These are phyloP conservation scores for Ricinus communis DNA, from an alignment of 345 rosid species.

Conservation along the genomic window DNA sequence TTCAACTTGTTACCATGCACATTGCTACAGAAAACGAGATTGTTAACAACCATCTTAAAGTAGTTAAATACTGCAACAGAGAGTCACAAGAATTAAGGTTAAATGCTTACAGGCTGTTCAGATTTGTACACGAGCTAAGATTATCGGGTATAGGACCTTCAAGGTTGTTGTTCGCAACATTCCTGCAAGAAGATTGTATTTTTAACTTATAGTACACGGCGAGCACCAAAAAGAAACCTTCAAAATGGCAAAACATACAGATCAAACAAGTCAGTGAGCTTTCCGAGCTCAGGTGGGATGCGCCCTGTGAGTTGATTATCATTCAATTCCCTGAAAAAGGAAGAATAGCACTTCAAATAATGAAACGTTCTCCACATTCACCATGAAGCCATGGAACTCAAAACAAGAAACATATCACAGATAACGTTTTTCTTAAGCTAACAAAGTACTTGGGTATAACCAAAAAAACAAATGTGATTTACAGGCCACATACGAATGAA, in stretches of 20 bases:
- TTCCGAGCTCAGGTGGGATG: constrained; percentile 91
- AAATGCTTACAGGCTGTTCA: constrained; percentile 78
- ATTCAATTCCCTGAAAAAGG: constrained; percentile 74
- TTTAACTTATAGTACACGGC: not conserved
- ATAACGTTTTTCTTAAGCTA: not conserved
- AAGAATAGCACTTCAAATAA: not conserved
- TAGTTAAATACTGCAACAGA: not conserved
- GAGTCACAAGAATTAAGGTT: not conserved
- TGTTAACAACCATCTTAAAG: constrained; percentile 10
- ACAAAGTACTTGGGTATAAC: not conserved
- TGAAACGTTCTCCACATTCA: not conserved
- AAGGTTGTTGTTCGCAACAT: constrained; percentile 76
- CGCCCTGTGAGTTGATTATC: constrained; percentile 70
- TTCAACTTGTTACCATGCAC: constrained; percentile 79
- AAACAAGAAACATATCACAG: not conserved
- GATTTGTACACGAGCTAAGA: constrained; percentile 84
- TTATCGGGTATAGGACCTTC: constrained; percentile 87
- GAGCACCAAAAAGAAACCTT: not conserved
- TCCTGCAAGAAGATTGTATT: constrained; percentile 43
- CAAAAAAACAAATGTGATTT: not conserved
- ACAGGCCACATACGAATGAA: no score
- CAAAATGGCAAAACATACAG: constrained; percentile 51
- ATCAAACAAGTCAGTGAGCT: constrained; percentile 90
- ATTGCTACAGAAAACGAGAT: constrained; percentile 47
- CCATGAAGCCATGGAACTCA: not conserved